These are phyloP conservation scores for Hapsidospora chrysogenum DNA, from an alignment of 495 filamentous ascomycete species.

Conservation along the genomic window DNA sequence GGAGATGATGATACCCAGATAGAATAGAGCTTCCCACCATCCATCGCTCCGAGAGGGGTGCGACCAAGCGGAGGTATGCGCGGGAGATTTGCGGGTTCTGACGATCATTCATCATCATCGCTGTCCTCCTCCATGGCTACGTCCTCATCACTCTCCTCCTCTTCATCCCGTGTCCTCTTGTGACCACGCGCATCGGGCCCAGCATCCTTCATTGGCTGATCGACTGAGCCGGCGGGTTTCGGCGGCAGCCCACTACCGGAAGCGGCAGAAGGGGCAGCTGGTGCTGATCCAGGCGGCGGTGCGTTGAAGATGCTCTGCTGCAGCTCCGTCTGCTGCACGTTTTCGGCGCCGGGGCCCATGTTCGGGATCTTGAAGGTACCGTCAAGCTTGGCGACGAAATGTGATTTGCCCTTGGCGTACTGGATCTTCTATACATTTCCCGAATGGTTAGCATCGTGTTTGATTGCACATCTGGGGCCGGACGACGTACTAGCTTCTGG, in stretches of 20 bases:
- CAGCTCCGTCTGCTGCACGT: constrained; percentile 50
- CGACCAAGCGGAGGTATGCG: too few species aligned
- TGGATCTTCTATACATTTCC: constrained; percentile 48
- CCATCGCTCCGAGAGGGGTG: too few species aligned
- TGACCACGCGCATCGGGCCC: constrained; percentile 28
- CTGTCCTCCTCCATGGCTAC: constrained; percentile 61
- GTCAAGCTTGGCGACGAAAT: constrained; percentile 75
- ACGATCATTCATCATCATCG: constrained; percentile 35
- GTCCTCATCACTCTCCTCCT: constrained; percentile 44
- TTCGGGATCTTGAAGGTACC: constrained; percentile 63
- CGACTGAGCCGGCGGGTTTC: constrained; percentile 23
- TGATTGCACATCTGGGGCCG: neutral
- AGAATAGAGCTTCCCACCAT: too few species aligned
- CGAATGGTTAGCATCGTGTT: neutral
- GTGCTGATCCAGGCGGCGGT: constrained; percentile 33
- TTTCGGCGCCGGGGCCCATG: constrained; percentile 27
- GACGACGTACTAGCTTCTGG: constrained; percentile 56
- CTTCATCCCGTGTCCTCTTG: constrained; percentile 60
- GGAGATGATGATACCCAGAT: constrained; percentile 25
- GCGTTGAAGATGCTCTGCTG: constrained; percentile 72
- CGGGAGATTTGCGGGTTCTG: neutral
- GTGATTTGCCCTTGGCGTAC: constrained; percentile 75
- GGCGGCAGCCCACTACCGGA: constrained; percentile 21
- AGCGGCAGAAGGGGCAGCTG: constrained; percentile 22
- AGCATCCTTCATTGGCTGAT: constrained; percentile 22